Conservation (phyloP, 2,329 filamentous ascomycete species). For the Amauroascus verrucosus region DNA sequence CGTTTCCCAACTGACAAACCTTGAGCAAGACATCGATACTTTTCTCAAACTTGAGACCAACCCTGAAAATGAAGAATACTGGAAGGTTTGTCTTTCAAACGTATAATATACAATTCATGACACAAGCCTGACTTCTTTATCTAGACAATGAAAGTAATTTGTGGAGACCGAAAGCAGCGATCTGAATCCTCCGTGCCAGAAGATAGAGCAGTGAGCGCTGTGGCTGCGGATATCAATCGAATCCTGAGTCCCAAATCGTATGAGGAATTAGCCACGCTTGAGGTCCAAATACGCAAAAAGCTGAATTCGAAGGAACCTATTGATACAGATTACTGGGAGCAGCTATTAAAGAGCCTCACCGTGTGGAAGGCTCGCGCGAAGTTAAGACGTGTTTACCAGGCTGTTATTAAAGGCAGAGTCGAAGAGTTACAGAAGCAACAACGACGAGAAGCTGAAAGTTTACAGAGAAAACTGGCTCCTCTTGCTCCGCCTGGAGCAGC, state of each 20-base stretch:
- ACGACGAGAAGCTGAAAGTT: conserved; percentile 52
- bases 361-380: conserved; percentile 90
- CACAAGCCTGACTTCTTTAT: conserved; percentile 14
- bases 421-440: conserved; percentile 57
- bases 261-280: conserved; percentile 74
- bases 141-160: conserved; percentile 72
- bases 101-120: neutral
- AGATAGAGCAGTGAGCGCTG: conserved; percentile 66
- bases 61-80: conserved; percentile 71
- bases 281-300: conserved; percentile 78
- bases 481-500: conserved; percentile 30
- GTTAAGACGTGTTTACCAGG: conserved; percentile 65
- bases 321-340: conserved; percentile 96
- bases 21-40: conserved; percentile 71
- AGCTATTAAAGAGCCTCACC: conserved; percentile 70
- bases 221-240: conserved; percentile 77
- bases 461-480: conserved; percentile 44
- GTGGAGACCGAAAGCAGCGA: conserved; percentile 62
- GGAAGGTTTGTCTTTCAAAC: conserved; percentile 48
- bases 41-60: conserved; percentile 75
- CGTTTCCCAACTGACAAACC: conserved; percentile 56
- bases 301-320: conserved; percentile 81
- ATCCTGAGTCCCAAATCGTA: conserved; percentile 76
- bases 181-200: conserved; percentile 52
- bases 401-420: conserved; percentile 60